Percentiles rank a stretch among this genome's conserved stretches.
These are phyloP conservation scores for Candida sakaeoensis DNA, from an alignment of 805 yeast genomes.

Conservation along the genomic window DNA sequence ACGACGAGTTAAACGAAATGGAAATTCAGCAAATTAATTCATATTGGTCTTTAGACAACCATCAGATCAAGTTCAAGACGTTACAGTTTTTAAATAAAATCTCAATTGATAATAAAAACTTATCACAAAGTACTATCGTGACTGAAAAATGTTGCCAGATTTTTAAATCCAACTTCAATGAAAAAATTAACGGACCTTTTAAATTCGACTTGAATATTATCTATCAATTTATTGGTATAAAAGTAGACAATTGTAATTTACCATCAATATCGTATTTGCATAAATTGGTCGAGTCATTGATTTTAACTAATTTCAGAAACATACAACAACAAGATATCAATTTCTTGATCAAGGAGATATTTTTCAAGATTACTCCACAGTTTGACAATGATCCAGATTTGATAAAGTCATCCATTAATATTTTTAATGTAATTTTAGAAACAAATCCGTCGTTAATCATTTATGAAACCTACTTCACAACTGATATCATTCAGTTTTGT, in stretches of 20 bases:
- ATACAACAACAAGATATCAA: slow-evolving; percentile 30
- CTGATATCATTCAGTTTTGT: slow-evolving; percentile 24
- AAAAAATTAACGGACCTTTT: slow-evolving; percentile 63
- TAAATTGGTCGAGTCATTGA: slow-evolving; percentile 42
- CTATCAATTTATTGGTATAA: slow-evolving; percentile 32
- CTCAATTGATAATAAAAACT: slow-evolving; percentile 34
- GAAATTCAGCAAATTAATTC: slow-evolving; percentile 23
- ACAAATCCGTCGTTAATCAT: slow-evolving; percentile 48
- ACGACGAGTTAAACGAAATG: slow-evolving; percentile 41
- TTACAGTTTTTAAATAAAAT: slow-evolving; percentile 39
- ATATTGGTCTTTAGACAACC: slow-evolving; percentile 51
- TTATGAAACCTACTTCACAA: slow-evolving; percentile 20
- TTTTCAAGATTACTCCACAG: slow-evolving; percentile 29
- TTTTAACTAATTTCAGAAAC: slow-evolving; percentile 32
- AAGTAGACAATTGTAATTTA: slow-evolving; percentile 26
- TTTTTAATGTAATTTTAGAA: slow-evolving; percentile 49
- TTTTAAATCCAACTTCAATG: slow-evolving; percentile 62
- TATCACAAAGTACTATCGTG: slow-evolving; percentile 43
- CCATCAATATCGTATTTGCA: slow-evolving; percentile 42
- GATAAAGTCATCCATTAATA: slow-evolving; percentile 47
- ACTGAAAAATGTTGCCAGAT: slow-evolving; percentile 64
- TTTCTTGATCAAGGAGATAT: slow-evolving; percentile 34
- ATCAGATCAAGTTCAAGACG: slow-evolving; percentile 39
- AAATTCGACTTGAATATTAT: slow-evolving; percentile 44
- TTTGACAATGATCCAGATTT: slow-evolving; percentile 58